Evolutionary conservation across 306 rosid species (phyloP), one percentile per base, ranked within the genome.

Genomic region (Ammopiptanthus mongolicus): DNA sequence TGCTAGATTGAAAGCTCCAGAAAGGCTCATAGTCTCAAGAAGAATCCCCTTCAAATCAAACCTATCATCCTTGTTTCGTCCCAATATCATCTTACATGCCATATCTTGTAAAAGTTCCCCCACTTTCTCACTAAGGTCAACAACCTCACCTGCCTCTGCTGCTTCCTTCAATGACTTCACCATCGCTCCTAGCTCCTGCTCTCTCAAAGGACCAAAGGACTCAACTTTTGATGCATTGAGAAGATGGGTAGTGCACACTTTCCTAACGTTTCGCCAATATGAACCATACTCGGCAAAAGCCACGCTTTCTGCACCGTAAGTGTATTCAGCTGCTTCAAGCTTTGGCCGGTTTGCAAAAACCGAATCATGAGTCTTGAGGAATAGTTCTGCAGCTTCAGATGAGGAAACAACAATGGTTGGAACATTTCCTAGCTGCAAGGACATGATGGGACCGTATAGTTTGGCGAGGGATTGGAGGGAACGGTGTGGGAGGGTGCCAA

Each of bases 291-390:
- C 53, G 1, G 78, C 6, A 6, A 71, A 63, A 4, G n/a, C 73
- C 53, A 80, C n/a, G 33, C 87, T 77, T 21, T 83, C 55, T 10
- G 78, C 0, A n/a, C 78, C 72, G 14, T 69, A 75, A 1, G 39
- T 3, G 69, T 69, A 37, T 23, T 75, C 15, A 15, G 70, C 13
- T 12, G 76, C 39, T 34, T 71, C 42, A 1, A 29, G 0, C 13
- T 12, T 64, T 0, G 83, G 83, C 6, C 83, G 18, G 47, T 6
- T 57, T 0, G 80, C 70, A 1, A 73, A 80, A 4, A 46, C 57
- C 0, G 50, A 2, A 73, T 86, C 88, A 15, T 86, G 77, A 2
- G 88, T 84, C 74, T 77, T 86, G 36, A 88, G 90, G 72, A 86
- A 82, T 0, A 52, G 75, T 60, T 88, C 73, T 0, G 88, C 90